These are phyloP conservation scores for Peniophora sp. DNA, from an alignment of 1,284 basidiomycete species.

Conservation along the genomic window DNA sequence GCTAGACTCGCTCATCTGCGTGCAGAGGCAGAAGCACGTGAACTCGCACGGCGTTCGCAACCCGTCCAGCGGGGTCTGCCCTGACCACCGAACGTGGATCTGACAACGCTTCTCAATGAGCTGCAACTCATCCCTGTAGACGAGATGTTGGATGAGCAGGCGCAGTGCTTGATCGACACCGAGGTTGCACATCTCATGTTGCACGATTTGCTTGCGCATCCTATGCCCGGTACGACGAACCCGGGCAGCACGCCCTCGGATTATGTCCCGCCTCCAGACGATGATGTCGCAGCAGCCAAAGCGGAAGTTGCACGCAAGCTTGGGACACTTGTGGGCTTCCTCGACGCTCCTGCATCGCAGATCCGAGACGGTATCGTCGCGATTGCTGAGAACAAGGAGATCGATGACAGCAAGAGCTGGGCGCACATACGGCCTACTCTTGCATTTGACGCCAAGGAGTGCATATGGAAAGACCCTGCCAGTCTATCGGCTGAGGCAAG, in stretches of 20 bases:
- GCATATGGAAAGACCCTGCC: slow-evolving; percentile 62
- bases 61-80: slow-evolving; percentile 83
- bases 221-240: slow-evolving; percentile 81
- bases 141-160: slow-evolving; percentile 37
- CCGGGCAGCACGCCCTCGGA: slow-evolving; percentile 68
- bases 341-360: slow-evolving; percentile 73
- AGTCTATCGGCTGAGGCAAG: slow-evolving; percentile 52
- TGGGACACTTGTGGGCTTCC: slow-evolving; percentile 74
- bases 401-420: slow-evolving; percentile 62
- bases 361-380: slow-evolving; percentile 67
- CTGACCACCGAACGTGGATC: slow-evolving; percentile 79
- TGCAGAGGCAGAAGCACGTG: slow-evolving; percentile 75
- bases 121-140: slow-evolving; percentile 43
- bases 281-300: slow-evolving; percentile 68
- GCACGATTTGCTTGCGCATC: slow-evolving; percentile 86
- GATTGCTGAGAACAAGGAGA: slow-evolving; percentile 51
- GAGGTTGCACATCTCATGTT: slow-evolving; percentile 79
- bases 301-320: slow-evolving; percentile 75
- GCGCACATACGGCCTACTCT: slow-evolving; percentile 50
- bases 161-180: slow-evolving; percentile 62
- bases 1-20: slow-evolving; percentile 55
- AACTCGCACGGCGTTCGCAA: slow-evolving; percentile 74
- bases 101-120: slow-evolving; percentile 52
- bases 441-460: slow-evolving; percentile 50
- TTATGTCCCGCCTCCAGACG: slow-evolving; percentile 77